phyloP scores from a whole-genome alignment of 305 asterid genomes.

The Stenogyne calaminthoides region DNA sequence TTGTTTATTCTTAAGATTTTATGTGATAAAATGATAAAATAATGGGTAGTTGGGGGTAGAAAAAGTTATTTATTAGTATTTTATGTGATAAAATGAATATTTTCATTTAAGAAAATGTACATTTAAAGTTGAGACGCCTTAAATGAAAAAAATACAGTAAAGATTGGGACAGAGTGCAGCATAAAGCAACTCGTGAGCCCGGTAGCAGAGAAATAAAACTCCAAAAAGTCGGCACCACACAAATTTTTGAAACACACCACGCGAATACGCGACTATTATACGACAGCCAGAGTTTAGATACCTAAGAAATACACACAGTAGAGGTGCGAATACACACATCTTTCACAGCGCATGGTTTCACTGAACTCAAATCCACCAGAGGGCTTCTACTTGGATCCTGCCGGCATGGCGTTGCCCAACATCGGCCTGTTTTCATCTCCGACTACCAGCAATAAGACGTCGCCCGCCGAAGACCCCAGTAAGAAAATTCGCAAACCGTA shows the following conservation, averaged over 20 bases:
- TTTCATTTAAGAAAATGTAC: no score
- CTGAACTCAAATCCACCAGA: constrained; percentile 48
- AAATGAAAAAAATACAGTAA: no score
- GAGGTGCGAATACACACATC: constrained; percentile 32
- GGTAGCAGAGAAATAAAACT: no score
- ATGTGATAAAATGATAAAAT: no score
- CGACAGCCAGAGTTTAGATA: neutral
- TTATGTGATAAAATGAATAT: no score
- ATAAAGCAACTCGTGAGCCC: no score
- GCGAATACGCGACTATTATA: neutral
- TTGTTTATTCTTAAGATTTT: no score
- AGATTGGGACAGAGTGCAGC: no score
- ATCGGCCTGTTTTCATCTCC: constrained; percentile 59
- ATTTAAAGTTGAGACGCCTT: no score
- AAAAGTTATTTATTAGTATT: no score
- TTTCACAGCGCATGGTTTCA: constrained; percentile 45
- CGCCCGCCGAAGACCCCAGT: constrained; percentile 56
- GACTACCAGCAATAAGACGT: constrained; percentile 35
- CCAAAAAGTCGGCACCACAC: neutral
- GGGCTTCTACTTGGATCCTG: constrained; percentile 51
- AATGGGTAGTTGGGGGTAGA: no score
- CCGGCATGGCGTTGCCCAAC: constrained; percentile 75
- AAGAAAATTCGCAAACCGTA: constrained; percentile 86
- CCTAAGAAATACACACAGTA: constrained; percentile 21
- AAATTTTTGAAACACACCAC: neutral